These are phyloP conservation scores for Cantharellus cinnabarinus DNA, from an alignment of 768 basidiomycete species.

Conservation along the genomic window DNA sequence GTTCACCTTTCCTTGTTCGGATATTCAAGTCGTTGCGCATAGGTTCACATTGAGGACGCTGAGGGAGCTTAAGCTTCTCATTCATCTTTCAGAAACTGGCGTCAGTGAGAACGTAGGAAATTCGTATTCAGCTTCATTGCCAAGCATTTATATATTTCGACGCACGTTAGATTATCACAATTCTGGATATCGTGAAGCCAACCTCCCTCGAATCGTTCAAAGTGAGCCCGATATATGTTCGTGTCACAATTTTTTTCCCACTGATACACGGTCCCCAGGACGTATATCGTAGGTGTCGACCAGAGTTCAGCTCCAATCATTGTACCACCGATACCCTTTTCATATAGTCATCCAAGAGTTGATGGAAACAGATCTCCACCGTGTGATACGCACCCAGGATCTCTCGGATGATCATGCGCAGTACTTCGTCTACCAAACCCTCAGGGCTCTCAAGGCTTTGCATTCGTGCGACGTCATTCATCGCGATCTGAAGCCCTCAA, in stretches of 20 bases:
- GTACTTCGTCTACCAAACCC: slow-evolving; percentile 96
- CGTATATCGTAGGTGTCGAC: not conserved
- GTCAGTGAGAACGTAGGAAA: slow-evolving; percentile 63
- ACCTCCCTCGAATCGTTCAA: slow-evolving; percentile 54
- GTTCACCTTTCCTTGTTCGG: not conserved
- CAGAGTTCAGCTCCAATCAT: not conserved
- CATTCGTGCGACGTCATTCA: slow-evolving; percentile 91
- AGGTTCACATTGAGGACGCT: slow-evolving; percentile 35
- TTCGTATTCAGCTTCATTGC: not conserved
- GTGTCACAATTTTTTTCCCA: slow-evolving; percentile 1
- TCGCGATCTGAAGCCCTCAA: slow-evolving; percentile 90
- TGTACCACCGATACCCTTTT: not conserved
- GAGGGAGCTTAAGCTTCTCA: slow-evolving; percentile 80
- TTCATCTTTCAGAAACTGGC: slow-evolving; percentile 68
- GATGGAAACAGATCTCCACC: slow-evolving; percentile 87
- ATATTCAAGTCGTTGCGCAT: not conserved
- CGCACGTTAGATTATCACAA: slow-evolving; percentile 73
- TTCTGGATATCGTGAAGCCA: slow-evolving; percentile 83
- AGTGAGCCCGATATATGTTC: slow-evolving; percentile 38
- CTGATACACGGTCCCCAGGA: not conserved
- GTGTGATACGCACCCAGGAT: slow-evolving; percentile 88
- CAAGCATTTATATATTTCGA: slow-evolving; percentile 14
- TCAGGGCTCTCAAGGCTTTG: slow-evolving; percentile 83
- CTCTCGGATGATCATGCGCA: slow-evolving; percentile 77
- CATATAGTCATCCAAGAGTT: slow-evolving; percentile 22